Percentiles rank a stretch among this genome's conserved stretches.
Conservation (phyloP, 108 stramenopile genomes). For the Epipyxis sp. region DNA sequence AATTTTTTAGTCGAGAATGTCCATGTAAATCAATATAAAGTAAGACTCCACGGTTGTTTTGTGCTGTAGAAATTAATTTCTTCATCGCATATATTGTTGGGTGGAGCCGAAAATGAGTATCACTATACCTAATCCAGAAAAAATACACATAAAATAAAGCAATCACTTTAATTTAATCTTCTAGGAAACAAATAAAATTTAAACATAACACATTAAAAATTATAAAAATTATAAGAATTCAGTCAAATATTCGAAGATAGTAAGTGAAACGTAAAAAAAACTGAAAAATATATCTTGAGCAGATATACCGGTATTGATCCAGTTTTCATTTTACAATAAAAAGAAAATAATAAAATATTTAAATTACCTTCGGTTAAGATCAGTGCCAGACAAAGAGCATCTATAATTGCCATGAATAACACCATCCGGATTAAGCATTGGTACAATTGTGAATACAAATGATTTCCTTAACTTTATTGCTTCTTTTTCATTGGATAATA, state of each 20-base stretch:
- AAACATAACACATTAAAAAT: too few relatives aligned
- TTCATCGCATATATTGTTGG: constrained; percentile 50
- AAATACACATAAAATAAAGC: too few relatives aligned
- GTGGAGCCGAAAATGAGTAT: constrained; percentile 36
- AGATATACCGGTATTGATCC: too few relatives aligned
- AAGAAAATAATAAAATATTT: too few relatives aligned
- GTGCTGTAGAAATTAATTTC: constrained; percentile 36
- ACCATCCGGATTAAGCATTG: constrained; percentile 66
- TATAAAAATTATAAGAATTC: too few relatives aligned
- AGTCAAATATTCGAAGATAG: too few relatives aligned
- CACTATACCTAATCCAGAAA: too few relatives aligned
- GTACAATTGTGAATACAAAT: constrained; percentile 58
- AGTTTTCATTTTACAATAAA: too few relatives aligned
- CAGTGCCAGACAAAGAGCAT: constrained; percentile 54
- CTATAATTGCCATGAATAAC: constrained; percentile 62
- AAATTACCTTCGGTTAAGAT: constrained; percentile 62
- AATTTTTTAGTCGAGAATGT: constrained; percentile 54
- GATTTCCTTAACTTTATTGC: constrained; percentile 44
- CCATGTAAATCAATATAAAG: constrained; percentile 63
- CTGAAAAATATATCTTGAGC: too few relatives aligned
- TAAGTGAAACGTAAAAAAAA: too few relatives aligned
- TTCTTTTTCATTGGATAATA: constrained; percentile 39
- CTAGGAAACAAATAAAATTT: too few relatives aligned
- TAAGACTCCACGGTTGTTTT: constrained; percentile 24
- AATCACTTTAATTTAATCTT: too few relatives aligned